Evolutionary conservation across 2,329 filamentous ascomycete species (phyloP), one percentile per base, ranked within the genome.

Genomic region (Aspergillus sp.): DNA sequence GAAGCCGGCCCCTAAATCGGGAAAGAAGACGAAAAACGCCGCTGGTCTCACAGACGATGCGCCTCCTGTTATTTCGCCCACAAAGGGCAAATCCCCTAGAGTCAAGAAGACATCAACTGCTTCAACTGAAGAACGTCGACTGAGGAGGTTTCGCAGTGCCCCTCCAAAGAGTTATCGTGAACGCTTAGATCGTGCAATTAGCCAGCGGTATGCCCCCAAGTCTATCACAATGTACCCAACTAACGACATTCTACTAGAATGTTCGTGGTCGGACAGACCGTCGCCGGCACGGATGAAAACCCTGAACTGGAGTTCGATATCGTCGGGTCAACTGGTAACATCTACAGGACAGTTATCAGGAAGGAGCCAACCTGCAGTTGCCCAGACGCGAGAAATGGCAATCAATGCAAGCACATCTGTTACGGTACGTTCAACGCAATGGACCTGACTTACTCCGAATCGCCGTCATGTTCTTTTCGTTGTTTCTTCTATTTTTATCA

Each of bases 341-440:
- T 88, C 17, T 88, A 89, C 70, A 81, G 76, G n/a, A 79, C 85
- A 34, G 76, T 70, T 11, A 82, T 89, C 53, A 70, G 73, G 57
- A 80, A 81, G 52, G 64, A 77, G 11, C 83, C 84, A 0, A 73
- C 63, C 5, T 87, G 84, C 70, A 77, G 77, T 56, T 87, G 84
- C 67, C 82, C 83, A 0, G 81, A 86, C 68, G 75, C 74, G 7
- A 59, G 47, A 34, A 83, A 82, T 57, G 82, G 84, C 4, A 82
- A 83, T 45, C 82, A 86, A 64, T 89, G 86, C 79, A 88, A 88
- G 67, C 85, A 88, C 63, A 81, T 86, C 44, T 72, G 83, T 46
- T 87, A 86, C 66, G 68, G 82, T 82, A 74, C 59, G 73, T 66
- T 12, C 17, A 15, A 6, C 24, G 22, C 20, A 17, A 39, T 37